These are phyloP conservation scores for Metarhizium anisopliae DNA, from an alignment of 2,329 filamentous ascomycete species.

Conservation along the genomic window DNA sequence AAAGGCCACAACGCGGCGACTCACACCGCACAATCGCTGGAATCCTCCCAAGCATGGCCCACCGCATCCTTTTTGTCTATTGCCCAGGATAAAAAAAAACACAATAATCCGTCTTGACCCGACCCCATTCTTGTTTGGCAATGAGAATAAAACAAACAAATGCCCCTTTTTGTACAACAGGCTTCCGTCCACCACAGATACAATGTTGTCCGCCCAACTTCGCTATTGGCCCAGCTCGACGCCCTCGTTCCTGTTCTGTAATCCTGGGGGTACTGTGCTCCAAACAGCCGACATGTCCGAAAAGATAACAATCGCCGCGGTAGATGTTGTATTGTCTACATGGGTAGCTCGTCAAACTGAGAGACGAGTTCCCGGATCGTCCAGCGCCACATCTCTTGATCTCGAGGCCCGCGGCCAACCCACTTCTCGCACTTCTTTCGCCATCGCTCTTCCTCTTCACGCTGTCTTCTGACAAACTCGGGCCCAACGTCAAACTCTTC, in stretches of 20 bases:
- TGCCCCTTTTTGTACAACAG: not conserved
- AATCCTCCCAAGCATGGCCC: not conserved
- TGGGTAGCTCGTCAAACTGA: slow-evolving; percentile 29
- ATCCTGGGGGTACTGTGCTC: not conserved
- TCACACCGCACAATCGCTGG: not conserved
- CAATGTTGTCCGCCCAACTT: not conserved
- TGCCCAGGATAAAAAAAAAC: not conserved
- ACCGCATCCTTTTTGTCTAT: not conserved
- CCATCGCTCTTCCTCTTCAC: slow-evolving; percentile 90
- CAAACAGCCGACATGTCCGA: not conserved
- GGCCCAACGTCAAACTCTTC: slow-evolving; percentile 98
- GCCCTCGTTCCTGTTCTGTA: not conserved
- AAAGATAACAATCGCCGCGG: not conserved
- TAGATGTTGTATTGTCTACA: slow-evolving; percentile 6
- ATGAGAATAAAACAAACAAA: no score
- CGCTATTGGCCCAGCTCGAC: not conserved
- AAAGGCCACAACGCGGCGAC: not conserved
- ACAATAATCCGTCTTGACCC: not conserved
- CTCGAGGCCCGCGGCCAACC: slow-evolving; percentile 52
- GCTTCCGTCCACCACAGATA: not conserved
- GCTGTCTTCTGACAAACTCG: slow-evolving; percentile 80
- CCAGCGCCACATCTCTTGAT: slow-evolving; percentile 67
- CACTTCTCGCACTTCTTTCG: slow-evolving; percentile 78
- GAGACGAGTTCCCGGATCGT: slow-evolving; percentile 54
- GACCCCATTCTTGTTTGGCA: not conserved